These are phyloP conservation scores for Nymphaea colorata DNA, from an alignment of 164 flowering plant genomes.

Conservation along the genomic window DNA sequence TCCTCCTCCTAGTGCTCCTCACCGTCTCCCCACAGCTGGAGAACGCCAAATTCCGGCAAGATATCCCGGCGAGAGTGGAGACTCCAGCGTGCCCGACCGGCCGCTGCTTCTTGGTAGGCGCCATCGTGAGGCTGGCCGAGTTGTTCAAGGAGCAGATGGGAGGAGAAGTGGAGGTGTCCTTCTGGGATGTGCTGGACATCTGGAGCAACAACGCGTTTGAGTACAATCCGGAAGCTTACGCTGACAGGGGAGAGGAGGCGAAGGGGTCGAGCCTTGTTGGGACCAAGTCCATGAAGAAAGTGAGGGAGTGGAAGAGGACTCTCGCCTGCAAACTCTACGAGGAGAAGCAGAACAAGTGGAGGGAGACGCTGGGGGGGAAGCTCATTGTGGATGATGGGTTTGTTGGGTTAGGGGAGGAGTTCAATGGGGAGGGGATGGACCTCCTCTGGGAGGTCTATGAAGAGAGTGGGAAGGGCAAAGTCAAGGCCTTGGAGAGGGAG, in stretches of 20 bases:
- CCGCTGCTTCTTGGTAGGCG: constrained; percentile 3
- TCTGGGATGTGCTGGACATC: neutral
- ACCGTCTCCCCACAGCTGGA: constrained; percentile 14
- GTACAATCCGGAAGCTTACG: neutral
- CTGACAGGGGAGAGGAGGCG: constrained; percentile 8
- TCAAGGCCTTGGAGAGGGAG: constrained; percentile 12
- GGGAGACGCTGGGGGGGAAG: constrained; percentile 1
- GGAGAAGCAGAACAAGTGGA: constrained; percentile 41
- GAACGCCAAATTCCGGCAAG: constrained; percentile 13
- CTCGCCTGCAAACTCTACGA: constrained; percentile 88
- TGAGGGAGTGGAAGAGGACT: constrained; percentile 85
- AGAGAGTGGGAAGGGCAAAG: constrained; percentile 12
- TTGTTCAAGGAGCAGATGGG: neutral
- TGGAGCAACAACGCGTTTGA: neutral
- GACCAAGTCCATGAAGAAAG: constrained; percentile 48
- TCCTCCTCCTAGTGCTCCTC: constrained; percentile 42
- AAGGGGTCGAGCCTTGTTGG: constrained; percentile 23
- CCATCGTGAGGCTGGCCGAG: neutral
- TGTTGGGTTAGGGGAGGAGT: constrained; percentile 13
- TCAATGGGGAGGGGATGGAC: constrained; percentile 62
- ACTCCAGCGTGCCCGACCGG: constrained; percentile 12
- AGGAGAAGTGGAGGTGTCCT: neutral
- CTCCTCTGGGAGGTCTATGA: constrained; percentile 82
- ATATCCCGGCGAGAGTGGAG: constrained; percentile 13
- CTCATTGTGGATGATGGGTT: constrained; percentile 1